Conservation (phyloP, 805 yeast species). For the Wickerhamiella sorbophila region DNA sequence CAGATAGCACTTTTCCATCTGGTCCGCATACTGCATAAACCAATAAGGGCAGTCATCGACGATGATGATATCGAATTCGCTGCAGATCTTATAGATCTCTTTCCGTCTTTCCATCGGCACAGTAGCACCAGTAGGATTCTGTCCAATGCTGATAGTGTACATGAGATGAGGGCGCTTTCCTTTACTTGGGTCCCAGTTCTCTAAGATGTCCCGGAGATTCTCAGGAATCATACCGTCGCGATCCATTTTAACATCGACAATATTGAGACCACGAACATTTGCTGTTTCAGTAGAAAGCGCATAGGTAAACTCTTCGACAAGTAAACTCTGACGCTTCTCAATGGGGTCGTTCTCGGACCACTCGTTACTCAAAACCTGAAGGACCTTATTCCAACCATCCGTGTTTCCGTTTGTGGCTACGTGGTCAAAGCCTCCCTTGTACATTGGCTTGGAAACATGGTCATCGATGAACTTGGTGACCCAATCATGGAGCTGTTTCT, state of each 20-base stretch:
- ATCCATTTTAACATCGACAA: slow-evolving; percentile 58
- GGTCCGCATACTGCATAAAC: slow-evolving; percentile 40
- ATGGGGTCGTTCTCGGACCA: slow-evolving; percentile 14
- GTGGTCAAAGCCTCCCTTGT: slow-evolving; percentile 15
- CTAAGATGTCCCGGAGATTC: slow-evolving; percentile 38
- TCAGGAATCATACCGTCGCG: slow-evolving; percentile 36
- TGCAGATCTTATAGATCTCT: slow-evolving; percentile 44
- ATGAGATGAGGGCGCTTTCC: slow-evolving; percentile 30
- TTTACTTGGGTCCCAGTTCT: slow-evolving; percentile 28
- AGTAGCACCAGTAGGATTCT: slow-evolving; percentile 71
- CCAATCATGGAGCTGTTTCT: slow-evolving; percentile 52
- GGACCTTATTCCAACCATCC: slow-evolving; percentile 19
- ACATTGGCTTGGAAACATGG: slow-evolving; percentile 9
- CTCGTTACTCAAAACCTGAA: slow-evolving; percentile 17
- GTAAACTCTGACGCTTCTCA: slow-evolving; percentile 41
- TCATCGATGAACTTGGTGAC: slow-evolving; percentile 44
- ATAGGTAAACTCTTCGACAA: slow-evolving; percentile 67
- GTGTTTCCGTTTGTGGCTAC: slow-evolving; percentile 17
- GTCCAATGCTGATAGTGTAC: slow-evolving; percentile 69
- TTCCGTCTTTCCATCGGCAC: slow-evolving; percentile 43
- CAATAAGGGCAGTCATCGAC: slow-evolving; percentile 83
- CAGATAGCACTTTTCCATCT: slow-evolving; percentile 28
- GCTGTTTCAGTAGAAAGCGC: slow-evolving; percentile 62
- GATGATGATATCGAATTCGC: slow-evolving; percentile 53
- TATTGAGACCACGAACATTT: slow-evolving; percentile 41